Conservation (phyloP, 1,284 basidiomycete species). For the Microbotryum silenes-acaulis region DNA sequence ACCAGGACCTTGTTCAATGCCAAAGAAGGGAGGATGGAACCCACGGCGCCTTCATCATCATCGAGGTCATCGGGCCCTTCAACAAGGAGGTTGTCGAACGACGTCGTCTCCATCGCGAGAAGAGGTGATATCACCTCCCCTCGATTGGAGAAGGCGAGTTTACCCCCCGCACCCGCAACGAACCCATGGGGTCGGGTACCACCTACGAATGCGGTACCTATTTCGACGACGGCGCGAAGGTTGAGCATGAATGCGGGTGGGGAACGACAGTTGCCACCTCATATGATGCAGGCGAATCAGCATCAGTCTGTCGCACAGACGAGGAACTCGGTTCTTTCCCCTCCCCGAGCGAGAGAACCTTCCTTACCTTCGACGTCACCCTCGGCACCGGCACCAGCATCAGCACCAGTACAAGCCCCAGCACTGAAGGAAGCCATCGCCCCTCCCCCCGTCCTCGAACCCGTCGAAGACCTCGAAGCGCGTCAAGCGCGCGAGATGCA, state of each 20-base stretch:
- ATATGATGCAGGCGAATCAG: slow-evolving; percentile 20
- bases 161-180: too few species aligned
- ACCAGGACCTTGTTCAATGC: background rate
- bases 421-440: background rate
- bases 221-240: slow-evolving; percentile 32
- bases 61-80: too few species aligned
- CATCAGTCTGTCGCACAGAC: too few species aligned
- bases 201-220: too few species aligned
- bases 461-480: slow-evolving; percentile 57
- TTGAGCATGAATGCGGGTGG: slow-evolving; percentile 32
- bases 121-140: slow-evolving; percentile 5
- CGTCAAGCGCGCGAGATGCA: slow-evolving; percentile 79
- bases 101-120: too few species aligned
- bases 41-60: too few species aligned
- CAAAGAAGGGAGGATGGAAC: too few species aligned
- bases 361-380: background rate
- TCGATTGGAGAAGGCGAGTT: background rate
- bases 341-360: slow-evolving; percentile 1
- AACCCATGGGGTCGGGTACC: too few species aligned
- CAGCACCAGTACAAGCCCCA: slow-evolving; percentile 1
- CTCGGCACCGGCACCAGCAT: slow-evolving; percentile 1
- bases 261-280: slow-evolving; percentile 37
- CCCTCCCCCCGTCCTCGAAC: slow-evolving; percentile 30
- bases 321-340: background rate
- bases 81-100: too few species aligned